Percentiles rank a stretch among this genome's conserved stretches.
Conservation (phyloP, 805 yeast genomes). For the Nakazawaea peltata region DNA sequence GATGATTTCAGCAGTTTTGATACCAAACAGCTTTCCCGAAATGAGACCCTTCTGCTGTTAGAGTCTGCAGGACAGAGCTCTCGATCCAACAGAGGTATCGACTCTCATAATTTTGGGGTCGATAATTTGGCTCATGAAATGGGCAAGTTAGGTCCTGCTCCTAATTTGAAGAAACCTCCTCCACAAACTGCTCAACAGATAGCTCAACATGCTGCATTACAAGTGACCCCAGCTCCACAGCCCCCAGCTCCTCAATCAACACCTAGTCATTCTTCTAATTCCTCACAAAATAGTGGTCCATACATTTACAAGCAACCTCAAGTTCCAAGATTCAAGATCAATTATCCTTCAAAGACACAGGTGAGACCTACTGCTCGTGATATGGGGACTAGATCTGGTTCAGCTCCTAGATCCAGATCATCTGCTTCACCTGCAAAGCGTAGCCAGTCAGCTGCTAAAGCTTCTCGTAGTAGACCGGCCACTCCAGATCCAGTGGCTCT, state of each 20-base stretch:
- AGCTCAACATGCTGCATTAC: not conserved
- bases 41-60: conserved; percentile 19
- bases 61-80: conserved; percentile 18
- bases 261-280: no score
- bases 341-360: conserved; percentile 5
- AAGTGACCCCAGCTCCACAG: no score
- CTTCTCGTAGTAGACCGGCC: no score
- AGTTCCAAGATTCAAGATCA: conserved; percentile 9
- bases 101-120: no score
- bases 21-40: conserved; percentile 15
- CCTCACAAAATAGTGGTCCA: conserved; percentile 7
- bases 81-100: conserved; percentile 12
- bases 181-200: no score
- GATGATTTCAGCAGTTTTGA: conserved; percentile 14
- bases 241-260: no score
- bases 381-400: no score
- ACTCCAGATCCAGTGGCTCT: no score
- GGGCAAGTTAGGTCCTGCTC: not conserved
- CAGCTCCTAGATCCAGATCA: not conserved
- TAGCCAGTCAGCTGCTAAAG: not conserved
- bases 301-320: conserved; percentile 12
- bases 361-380: conserved; percentile 6
- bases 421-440: conserved; percentile 5
- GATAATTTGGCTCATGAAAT: not conserved
- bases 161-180: not conserved